Conservation (phyloP, 176 grass and related monocot species). For the Oryza rufipogon region DNA sequence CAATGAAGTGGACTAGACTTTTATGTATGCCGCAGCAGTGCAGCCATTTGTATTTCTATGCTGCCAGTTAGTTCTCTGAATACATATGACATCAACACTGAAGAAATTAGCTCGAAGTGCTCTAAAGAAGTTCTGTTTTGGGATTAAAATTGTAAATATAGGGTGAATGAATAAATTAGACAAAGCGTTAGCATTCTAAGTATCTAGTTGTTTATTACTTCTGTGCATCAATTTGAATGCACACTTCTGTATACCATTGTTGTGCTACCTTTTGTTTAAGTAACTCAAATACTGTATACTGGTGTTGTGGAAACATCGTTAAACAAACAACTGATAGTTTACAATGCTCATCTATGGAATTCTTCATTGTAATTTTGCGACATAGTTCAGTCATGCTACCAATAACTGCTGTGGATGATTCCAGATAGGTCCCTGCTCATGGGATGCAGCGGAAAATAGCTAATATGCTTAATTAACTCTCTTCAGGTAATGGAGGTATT, state of each 20-base stretch:
- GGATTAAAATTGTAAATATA: neutral
- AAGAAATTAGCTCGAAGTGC: neutral
- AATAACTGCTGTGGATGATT: neutral
- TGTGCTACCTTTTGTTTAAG: neutral
- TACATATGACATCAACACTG: neutral
- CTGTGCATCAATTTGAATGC: neutral
- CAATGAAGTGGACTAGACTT: neutral
- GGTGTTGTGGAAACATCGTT: neutral
- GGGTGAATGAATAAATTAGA: neutral
- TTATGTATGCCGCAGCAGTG: neutral
- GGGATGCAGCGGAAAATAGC: neutral
- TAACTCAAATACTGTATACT: neutral
- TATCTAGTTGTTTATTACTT: neutral
- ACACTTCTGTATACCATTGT: neutral
- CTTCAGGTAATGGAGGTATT: neutral
- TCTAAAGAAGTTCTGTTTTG: neutral
- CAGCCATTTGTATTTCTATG: slow-evolving; percentile 2
- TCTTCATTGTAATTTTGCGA: neutral
- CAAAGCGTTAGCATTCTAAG: neutral
- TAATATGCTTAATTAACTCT: neutral
- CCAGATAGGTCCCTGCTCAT: neutral
- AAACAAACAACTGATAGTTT: neutral
- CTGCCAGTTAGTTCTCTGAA: neutral
- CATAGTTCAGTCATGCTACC: neutral
- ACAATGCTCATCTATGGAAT: neutral